phyloP scores from a whole-genome alignment of 352 stramenopile species.

The Phytophthora europaea region DNA sequence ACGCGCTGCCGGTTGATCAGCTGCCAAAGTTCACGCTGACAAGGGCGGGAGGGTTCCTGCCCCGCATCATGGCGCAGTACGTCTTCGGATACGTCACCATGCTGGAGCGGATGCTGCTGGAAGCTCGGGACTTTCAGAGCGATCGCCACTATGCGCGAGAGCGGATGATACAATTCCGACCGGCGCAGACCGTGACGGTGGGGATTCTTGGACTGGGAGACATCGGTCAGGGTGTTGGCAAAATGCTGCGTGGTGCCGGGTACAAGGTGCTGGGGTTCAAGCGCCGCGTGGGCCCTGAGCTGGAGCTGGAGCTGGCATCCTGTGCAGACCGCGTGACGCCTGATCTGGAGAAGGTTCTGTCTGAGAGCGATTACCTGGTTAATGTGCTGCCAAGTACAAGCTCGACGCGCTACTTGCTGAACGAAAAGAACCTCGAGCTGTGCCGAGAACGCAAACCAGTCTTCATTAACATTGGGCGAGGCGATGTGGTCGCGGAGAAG shows the following conservation, averaged over 20 bases:
- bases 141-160: constrained; percentile 48
- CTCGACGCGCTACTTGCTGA: constrained; percentile 76
- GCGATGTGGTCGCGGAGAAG: constrained; percentile 78
- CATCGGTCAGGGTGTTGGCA: constrained; percentile 70
- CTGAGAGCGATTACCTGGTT: constrained; percentile 81
- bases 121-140: constrained; percentile 51
- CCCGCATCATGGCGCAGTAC: constrained; percentile 71
- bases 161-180: constrained; percentile 55
- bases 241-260: constrained; percentile 51
- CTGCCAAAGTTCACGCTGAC: constrained; percentile 56
- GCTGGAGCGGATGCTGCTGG: constrained; percentile 71
- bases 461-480: constrained; percentile 92
- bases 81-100: constrained; percentile 68
- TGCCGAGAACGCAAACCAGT: constrained; percentile 71
- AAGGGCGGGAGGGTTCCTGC: constrained; percentile 65
- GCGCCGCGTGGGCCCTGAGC: constrained; percentile 36
- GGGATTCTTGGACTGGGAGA: constrained; percentile 70
- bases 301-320: constrained; percentile 15
- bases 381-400: constrained; percentile 89
- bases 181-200: constrained; percentile 58
- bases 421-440: constrained; percentile 50
- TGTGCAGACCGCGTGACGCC: constrained; percentile 54
- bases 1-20: constrained; percentile 13
- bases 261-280: constrained; percentile 84
- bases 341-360: constrained; percentile 62